Conservation (phyloP, 345 rosid species). For the Punica granatum region DNA sequence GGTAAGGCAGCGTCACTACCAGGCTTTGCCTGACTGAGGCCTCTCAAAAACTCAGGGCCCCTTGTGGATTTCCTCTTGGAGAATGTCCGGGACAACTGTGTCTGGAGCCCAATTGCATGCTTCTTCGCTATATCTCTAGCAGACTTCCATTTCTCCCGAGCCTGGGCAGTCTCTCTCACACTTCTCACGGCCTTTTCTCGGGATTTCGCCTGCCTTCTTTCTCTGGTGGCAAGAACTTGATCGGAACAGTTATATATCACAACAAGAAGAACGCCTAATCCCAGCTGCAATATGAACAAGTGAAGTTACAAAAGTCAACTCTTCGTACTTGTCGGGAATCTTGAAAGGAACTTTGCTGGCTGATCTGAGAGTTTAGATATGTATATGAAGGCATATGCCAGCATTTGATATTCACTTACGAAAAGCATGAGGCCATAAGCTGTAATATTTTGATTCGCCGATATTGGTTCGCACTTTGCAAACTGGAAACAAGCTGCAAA, state of each 20-base stretch:
- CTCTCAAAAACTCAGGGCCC: constrained; percentile 38
- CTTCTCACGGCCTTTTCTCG: constrained; percentile 89
- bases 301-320: constrained; percentile 12
- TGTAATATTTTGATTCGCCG: constrained; percentile 82
- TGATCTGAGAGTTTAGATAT: constrained; percentile 6
- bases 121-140: constrained; percentile 87
- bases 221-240: constrained; percentile 89
- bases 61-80: constrained; percentile 56
- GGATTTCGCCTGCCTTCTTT: constrained; percentile 73
- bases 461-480: constrained; percentile 69
- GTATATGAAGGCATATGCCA: neutral
- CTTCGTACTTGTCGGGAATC: neutral
- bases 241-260: constrained; percentile 91
- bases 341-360: too few species aligned
- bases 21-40: constrained; percentile 48
- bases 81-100: constrained; percentile 76
- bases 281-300: constrained; percentile 45
- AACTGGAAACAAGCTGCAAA: constrained; percentile 72
- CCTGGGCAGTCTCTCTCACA: constrained; percentile 65
- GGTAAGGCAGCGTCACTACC: constrained; percentile 59
- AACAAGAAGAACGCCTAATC: constrained; percentile 62
- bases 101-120: constrained; percentile 58
- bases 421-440: constrained; percentile 86
- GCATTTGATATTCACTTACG: constrained; percentile 39
- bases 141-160: constrained; percentile 82